Percentiles rank a stretch among this genome's conserved stretches.
phyloP scores from a whole-genome alignment of 208 protist genomes.

The Leishmania arabica region DNA sequence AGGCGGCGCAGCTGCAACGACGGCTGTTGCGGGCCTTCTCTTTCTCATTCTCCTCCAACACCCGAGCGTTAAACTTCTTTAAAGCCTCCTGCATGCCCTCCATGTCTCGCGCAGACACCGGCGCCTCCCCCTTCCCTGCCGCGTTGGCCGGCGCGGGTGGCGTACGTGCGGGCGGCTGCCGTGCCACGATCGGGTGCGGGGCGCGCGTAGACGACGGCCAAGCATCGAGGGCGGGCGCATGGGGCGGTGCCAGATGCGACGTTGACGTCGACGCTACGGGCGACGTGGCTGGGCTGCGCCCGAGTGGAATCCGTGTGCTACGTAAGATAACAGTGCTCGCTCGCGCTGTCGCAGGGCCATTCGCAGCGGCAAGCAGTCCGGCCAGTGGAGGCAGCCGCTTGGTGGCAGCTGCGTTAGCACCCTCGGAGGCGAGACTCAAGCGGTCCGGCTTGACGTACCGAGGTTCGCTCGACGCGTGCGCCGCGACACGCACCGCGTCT shows the following conservation, averaged over 20 bases:
- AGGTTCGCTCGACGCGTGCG: slow-evolving; percentile 21
- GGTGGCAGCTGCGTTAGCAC: neutral
- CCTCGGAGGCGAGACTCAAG: neutral
- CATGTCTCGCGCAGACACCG: neutral
- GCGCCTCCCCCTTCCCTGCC: neutral
- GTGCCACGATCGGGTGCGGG: neutral
- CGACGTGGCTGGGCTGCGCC: neutral
- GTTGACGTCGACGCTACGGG: neutral
- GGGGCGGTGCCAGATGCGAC: neutral
- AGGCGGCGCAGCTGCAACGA: slow-evolving; percentile 4
- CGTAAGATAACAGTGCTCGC: slow-evolving; percentile 2
- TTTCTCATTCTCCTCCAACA: slow-evolving; percentile 17
- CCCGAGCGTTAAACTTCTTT: slow-evolving; percentile 20
- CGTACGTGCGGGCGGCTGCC: neutral
- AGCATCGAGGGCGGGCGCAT: neutral
- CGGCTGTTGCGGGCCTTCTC: slow-evolving; percentile 1
- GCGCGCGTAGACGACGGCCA: neutral
- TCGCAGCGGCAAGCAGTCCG: neutral
- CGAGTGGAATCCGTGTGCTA: slow-evolving; percentile 9
- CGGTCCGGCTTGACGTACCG: slow-evolving; percentile 4
- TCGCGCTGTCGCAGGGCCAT: neutral
- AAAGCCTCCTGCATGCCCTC: slow-evolving; percentile 11
- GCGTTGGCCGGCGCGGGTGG: neutral
- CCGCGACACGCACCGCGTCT: neutral
- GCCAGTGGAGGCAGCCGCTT: neutral